Evolutionary conservation across 2,329 filamentous ascomycete genomes (phyloP), one percentile per base, ranked within the genome.

Genomic region (Alternaria sp.): DNA sequence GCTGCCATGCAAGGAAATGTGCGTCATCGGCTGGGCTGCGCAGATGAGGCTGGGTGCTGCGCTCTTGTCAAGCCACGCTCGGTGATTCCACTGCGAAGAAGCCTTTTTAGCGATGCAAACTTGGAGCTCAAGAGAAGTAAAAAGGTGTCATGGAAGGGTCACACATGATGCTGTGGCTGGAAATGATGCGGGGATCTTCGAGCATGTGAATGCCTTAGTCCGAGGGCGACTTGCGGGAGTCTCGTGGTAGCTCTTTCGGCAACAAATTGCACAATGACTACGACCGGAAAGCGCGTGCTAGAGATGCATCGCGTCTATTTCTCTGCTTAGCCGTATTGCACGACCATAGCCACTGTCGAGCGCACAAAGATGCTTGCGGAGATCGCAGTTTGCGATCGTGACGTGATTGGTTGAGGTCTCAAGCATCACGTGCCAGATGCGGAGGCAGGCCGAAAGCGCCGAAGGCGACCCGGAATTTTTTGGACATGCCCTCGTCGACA

Each of bases 1-100:
- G 77, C 77, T 71, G 77, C 77, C 77, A 79, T 79, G 73, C 76
- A 79, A 73, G 58, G 61, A 61, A 51, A 61, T 68, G 70, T 74
- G 73, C 73, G 75, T 76, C 74, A 77, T 77, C 67, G 69, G 68
- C 70, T 58, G 61, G 61, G 56, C 61, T 63, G 63, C 60, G 63
- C 65, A 58, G 41, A 54, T 60, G 62, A 68, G 65, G 63, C 69
- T 68, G 65, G 64, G 58, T 58, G 60, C 59, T 59, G 62, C 58
- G 62, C 65, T 50, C 40, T 39, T 46, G 51, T 57, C 49, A 57
- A 62, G 60, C 66, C 65, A 58, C 66, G 44, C 55, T 37, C 29
- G 21, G 28, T 52, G 29, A 13, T 14, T 58, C 11, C 44, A 45
- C n/a, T 24, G 36, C 7, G 28, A 42, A 17, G 17, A n/a, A 8